A percentile compares a stretch with the other conserved stretches of the same genome.
phyloP scores from a whole-genome alignment of 2,329 filamentous ascomycete genomes.

The Arthrobotrys sinensis region DNA sequence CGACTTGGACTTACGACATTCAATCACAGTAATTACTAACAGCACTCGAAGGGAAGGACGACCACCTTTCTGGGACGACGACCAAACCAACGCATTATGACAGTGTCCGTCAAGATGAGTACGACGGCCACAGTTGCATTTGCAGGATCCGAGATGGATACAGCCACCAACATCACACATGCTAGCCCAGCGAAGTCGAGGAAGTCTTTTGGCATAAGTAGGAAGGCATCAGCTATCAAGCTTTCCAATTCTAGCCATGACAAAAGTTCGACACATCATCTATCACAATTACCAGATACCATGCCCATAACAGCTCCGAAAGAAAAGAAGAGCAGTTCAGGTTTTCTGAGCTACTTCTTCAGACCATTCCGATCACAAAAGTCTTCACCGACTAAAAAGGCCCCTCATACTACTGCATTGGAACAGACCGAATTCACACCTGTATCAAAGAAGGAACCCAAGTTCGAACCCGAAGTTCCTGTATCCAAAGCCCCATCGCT shows the following conservation, averaged over 20 bases:
- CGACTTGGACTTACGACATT: constrained; percentile 38
- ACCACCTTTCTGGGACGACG: constrained; percentile 31
- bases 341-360: constrained; percentile 59
- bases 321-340: constrained; percentile 49
- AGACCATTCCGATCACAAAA: constrained; percentile 59
- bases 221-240: constrained; percentile 57
- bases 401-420: constrained; percentile 45
- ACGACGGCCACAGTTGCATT: constrained; percentile 58
- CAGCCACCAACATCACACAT: constrained; percentile 40
- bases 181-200: constrained; percentile 55
- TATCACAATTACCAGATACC: constrained; percentile 26
- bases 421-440: constrained; percentile 40
- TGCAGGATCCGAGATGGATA: constrained; percentile 60
- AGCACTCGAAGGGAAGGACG: constrained; percentile 29
- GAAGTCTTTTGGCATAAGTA: constrained; percentile 60
- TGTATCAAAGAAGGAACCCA: constrained; percentile 39
- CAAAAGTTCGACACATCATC: constrained; percentile 32
- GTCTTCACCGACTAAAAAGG: constrained; percentile 43
- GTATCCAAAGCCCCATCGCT: constrained; percentile 42
- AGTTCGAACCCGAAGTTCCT: constrained; percentile 48
- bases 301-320: constrained; percentile 42
- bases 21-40: constrained; percentile 48
- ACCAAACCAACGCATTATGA: constrained; percentile 49
- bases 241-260: constrained; percentile 39
- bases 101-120: constrained; percentile 52